Base-by-base conservation (phyloP, 2,329 filamentous ascomycete species). In the Xylogone sp. region DNA sequence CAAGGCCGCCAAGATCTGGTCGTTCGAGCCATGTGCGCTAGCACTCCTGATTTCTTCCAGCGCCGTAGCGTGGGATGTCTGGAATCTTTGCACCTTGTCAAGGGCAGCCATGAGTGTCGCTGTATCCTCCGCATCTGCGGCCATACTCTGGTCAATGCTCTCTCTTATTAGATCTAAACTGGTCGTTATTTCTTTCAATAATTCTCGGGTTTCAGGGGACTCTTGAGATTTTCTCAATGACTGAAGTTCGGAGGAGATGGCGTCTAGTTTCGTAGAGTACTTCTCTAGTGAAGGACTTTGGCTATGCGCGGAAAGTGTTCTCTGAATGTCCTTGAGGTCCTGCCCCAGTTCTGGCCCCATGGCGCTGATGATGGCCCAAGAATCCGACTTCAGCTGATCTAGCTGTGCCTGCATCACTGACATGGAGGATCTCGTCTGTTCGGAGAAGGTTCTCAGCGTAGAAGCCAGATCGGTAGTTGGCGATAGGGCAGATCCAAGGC, bases 311-410 rank as follows among this genome's bases (percentile, higher is more conserved):
- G 51, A 6, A 56, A 43, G 16, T 57, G 52, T 12, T 62, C 50
- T 39, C 56, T 53, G n/a, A 4, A 64, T 57, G 13, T 44, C 46
- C 42, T 62, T 54, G 18, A 62, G 47, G 51, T 61, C 60, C 27
- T 55, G 52, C 12, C 58, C 57, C 1, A 64, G 49, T 46, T 61
- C 58, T n/a, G 56, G 18, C 6, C 59, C 59, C 21, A 65, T 52
- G 19, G 58, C 51, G 27, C 58, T 53, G 7, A 63, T 54, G 19
- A 66, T 56, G 2, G 50, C 43, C 16, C 55, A 60, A 24, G 65
- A 54, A 52, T 66, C 62, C 9, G 50, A 50, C 50, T 63, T 60
- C 43, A 66, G 51, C 53, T 65, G 61, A 43, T 66, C 63, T 29
- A 66, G 48, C 47, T 65, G 62, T 39, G 59, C 60, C 52, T 64